Evolutionary conservation across 73 alveolate species (phyloP).

Genomic region (Uronychia binucleata): DNA sequence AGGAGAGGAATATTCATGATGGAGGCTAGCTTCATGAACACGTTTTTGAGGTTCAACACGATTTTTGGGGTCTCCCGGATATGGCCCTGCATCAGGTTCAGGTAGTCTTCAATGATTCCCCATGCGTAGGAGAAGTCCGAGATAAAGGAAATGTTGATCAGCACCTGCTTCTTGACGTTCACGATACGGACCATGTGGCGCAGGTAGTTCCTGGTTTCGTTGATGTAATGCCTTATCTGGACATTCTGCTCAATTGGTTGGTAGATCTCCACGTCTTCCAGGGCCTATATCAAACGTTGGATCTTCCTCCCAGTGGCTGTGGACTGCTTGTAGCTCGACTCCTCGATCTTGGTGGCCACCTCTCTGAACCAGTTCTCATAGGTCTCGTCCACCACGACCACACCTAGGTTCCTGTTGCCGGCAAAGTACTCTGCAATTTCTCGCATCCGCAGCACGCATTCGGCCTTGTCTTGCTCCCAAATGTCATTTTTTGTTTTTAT

Average conservation of each 20-base stretch:
- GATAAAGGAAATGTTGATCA: constrained; percentile 86
- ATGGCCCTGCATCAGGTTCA: constrained; percentile 69
- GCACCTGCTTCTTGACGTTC: constrained; percentile 78
- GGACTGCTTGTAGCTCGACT: constrained; percentile 80
- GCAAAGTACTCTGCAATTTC: constrained; percentile 85
- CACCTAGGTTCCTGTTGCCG: constrained; percentile 75
- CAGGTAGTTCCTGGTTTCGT: constrained; percentile 82
- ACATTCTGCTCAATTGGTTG: constrained; percentile 87
- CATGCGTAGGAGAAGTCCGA: constrained; percentile 95
- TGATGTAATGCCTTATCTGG: constrained; percentile 86
- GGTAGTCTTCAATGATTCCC: constrained; percentile 82
- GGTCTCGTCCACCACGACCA: constrained; percentile 66
- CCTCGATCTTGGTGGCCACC: constrained; percentile 74
- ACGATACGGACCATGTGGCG: constrained; percentile 94
- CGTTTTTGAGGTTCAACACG: constrained; percentile 87
- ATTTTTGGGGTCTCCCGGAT: constrained; percentile 82
- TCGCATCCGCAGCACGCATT: constrained; percentile 64
- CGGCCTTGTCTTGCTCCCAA: constrained; percentile 61
- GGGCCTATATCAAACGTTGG: constrained; percentile 84
- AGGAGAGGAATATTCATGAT: constrained; percentile 91
- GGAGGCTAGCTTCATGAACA: constrained; percentile 92
- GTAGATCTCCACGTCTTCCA: constrained; percentile 87
- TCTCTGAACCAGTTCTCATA: constrained; percentile 92
- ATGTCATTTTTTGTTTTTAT: constrained; percentile 44
- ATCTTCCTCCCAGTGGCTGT: constrained; percentile 94